Base-by-base conservation (phyloP, 2,329 filamentous ascomycete species). In the Graphiopsis chlorocephala region DNA sequence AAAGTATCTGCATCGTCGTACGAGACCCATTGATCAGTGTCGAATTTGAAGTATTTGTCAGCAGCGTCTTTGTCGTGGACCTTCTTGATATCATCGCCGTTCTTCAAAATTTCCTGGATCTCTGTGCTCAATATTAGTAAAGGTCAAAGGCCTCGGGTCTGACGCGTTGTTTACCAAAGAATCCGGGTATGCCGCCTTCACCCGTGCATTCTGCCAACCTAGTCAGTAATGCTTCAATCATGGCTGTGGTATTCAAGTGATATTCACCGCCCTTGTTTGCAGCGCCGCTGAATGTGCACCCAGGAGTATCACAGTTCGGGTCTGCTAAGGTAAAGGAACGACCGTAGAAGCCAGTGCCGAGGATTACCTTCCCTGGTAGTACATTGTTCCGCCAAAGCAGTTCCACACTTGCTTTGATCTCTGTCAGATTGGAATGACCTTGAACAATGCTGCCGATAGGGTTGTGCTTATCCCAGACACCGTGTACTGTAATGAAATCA, bases 331-430 rank as follows among this genome's bases (percentile, higher is more conserved):
- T 74, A 63, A 76, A 79, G 1, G 69, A 70, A 2, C 77, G 73
- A 4, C 81, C 80, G 67, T 85, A 85, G 65, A 82, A 84, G 3
- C 75, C 80, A 2, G 81, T 35, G 1, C 83, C 83, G 8, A 86
- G 62, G 3, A 70, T 73, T 4, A 85, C 68, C 62, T 83, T 80
- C 0, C 66, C 55, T 0, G 83, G 75, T 0, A 72, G 67, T 1
- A 86, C 71, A 25, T 77, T 68, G 31, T 76, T 78, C 8, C 80
- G 73, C 81, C 83, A 84, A 4, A 85, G 70, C 0, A 84, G 77
- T 3, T 82, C 76, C 0, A 82, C 56, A 0, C 75, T 74, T 0
- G 68, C 29, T 5, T 79, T 72, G 20, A 83, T 83, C 69, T 84
- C 81, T 2, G 80, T 81, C 0, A 84, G 62, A 66, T 84, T 83